Conservation (phyloP, 495 filamentous ascomycete genomes). For the Umbilicaria muhlenbergii region DNA sequence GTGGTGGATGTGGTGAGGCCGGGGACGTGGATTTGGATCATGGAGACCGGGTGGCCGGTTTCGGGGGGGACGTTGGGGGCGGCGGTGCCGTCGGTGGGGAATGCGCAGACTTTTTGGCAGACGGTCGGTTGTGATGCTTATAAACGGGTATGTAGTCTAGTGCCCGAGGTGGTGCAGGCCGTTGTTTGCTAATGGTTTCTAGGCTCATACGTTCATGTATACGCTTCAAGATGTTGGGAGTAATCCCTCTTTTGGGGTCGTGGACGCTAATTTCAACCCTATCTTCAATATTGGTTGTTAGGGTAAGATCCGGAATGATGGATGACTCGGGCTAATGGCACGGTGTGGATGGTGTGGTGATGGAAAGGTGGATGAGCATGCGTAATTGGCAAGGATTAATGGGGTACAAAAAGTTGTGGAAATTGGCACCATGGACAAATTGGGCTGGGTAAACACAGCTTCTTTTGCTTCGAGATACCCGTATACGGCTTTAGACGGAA, state of each 20-base stretch:
- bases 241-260: constrained; percentile 2
- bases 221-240: constrained; percentile 14
- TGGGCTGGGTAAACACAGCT: too few species aligned
- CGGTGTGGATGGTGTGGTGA: too few species aligned
- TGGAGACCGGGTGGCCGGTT: constrained; percentile 35
- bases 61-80: constrained; percentile 16
- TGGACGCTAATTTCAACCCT: neutral
- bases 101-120: constrained; percentile 19
- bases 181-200: too few species aligned
- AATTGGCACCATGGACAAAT: too few species aligned
- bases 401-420: too few species aligned
- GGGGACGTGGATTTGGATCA: constrained; percentile 26
- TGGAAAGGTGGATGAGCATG: too few species aligned
- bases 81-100: constrained; percentile 10
- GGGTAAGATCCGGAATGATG: too few species aligned
- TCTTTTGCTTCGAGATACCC: too few species aligned
- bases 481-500: too few species aligned
- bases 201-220: constrained; percentile 18
- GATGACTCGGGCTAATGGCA: too few species aligned
- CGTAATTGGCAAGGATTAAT: too few species aligned
- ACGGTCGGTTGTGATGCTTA: constrained; percentile 14
- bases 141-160: neutral
- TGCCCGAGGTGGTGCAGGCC: too few species aligned
- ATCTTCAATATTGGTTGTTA: neutral
- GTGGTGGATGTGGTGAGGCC: constrained; percentile 23